A percentile compares a stretch with the other conserved stretches of the same genome.
phyloP scores from a whole-genome alignment of 352 stramenopile species.

The Phytophthora megakarya region DNA sequence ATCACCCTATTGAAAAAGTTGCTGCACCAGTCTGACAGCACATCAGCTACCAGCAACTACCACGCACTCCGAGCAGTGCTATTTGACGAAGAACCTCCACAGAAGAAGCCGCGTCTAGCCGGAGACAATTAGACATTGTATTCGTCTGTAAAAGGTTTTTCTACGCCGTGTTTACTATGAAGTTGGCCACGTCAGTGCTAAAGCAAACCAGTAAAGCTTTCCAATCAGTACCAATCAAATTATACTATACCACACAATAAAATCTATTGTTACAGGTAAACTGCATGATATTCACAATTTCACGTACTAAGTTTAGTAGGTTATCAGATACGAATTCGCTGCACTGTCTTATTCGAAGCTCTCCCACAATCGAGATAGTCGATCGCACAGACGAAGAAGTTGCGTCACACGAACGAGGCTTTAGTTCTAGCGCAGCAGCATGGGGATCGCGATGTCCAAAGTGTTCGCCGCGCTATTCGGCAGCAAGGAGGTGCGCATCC shows the following conservation, averaged over 20 bases:
- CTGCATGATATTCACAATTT: background rate
- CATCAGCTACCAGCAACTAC: slow-evolving; percentile 24
- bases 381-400: slow-evolving; percentile 23
- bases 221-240: background rate
- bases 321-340: background rate
- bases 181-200: slow-evolving; percentile 15
- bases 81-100: slow-evolving; percentile 43
- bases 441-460: slow-evolving; percentile 98
- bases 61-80: slow-evolving; percentile 33
- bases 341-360: background rate
- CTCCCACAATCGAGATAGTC: slow-evolving; percentile 31
- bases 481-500: slow-evolving; percentile 99
- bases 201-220: background rate
- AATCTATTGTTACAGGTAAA: background rate
- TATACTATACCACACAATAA: background rate
- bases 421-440: slow-evolving; percentile 39
- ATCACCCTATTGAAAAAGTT: slow-evolving; percentile 44
- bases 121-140: slow-evolving; percentile 30
- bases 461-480: slow-evolving; percentile 98
- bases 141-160: slow-evolving; percentile 3
- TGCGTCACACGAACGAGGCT: background rate
- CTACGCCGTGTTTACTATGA: background rate
- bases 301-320: background rate
- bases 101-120: slow-evolving; percentile 61
- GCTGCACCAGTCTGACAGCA: slow-evolving; percentile 22